A percentile compares a stretch with the other conserved stretches of the same genome.
Evolutionary conservation across 306 rosid species (phyloP).

Genomic region (Cucurbita moschata): DNA sequence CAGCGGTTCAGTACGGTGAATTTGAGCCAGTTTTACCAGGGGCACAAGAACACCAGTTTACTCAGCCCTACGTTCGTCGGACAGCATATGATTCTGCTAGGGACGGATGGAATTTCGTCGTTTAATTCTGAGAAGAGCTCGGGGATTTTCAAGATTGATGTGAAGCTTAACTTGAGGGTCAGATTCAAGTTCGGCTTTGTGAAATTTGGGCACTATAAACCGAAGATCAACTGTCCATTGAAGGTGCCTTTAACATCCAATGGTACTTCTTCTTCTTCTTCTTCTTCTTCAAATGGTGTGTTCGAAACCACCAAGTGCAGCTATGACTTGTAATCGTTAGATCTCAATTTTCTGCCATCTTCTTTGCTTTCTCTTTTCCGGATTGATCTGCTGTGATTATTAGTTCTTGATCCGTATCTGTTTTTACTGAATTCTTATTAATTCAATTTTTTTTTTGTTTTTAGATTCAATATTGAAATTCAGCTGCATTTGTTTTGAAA

Average conservation of each 20-base stretch:
- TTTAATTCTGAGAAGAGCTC: background rate
- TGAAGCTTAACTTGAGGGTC: background rate
- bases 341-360: background rate
- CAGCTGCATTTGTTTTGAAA: background rate
- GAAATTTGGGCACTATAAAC: background rate
- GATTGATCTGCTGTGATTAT: background rate
- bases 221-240: background rate
- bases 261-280: background rate
- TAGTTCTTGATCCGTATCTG: background rate
- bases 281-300: background rate
- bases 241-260: constrained; percentile 9
- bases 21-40: constrained; percentile 9
- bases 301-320: constrained; percentile 9
- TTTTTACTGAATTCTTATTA: background rate
- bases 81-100: background rate
- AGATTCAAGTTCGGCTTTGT: background rate
- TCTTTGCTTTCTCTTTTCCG: background rate
- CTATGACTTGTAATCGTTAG: background rate
- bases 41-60: constrained; percentile 6
- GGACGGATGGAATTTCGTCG: background rate
- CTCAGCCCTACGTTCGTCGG: constrained; percentile 3
- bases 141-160: constrained; percentile 9
- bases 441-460: background rate
- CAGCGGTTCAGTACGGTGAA: constrained; percentile 2
- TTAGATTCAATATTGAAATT: background rate